These are phyloP conservation scores for Moesziomyces parantarcticus DNA, from an alignment of 1,284 basidiomycete species.

Conservation along the genomic window DNA sequence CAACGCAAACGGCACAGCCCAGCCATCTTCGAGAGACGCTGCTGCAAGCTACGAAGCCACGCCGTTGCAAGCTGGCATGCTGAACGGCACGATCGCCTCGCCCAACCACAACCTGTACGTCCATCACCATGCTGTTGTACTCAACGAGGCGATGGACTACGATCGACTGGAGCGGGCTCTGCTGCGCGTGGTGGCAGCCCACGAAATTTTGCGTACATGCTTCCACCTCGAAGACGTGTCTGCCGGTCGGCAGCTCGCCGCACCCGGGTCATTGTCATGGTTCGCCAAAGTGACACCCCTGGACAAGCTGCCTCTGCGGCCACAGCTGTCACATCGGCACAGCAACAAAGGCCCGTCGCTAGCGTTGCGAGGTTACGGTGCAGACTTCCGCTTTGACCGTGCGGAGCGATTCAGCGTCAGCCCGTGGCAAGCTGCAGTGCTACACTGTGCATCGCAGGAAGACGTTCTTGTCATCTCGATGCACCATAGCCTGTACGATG, in stretches of 20 bases:
- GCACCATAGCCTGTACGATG: conserved; percentile 27
- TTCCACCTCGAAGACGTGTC: conserved; percentile 8
- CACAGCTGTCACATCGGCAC: conserved; percentile 1
- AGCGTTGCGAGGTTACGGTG: conserved; percentile 2
- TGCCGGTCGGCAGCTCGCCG: background rate
- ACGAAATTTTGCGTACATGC: conserved; percentile 14
- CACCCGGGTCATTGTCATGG: conserved; percentile 1
- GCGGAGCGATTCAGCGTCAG: conserved; percentile 7
- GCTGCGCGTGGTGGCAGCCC: conserved; percentile 7
- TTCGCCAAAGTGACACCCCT: conserved; percentile 2
- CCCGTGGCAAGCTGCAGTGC: conserved; percentile 13
- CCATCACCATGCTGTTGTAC: conserved; percentile 18
- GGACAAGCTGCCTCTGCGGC: background rate
- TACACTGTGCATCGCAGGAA: conserved; percentile 3
- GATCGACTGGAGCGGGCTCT: conserved; percentile 11
- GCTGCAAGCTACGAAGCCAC: conserved; percentile 5
- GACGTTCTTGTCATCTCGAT: conserved; percentile 13
- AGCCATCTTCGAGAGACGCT: background rate
- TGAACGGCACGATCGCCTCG: conserved; percentile 4
- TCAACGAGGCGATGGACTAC: conserved; percentile 2
- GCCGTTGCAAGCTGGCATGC: conserved; percentile 13
- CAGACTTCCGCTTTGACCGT: conserved; percentile 6
- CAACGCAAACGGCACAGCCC: background rate
- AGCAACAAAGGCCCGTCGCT: background rate
- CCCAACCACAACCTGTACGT: conserved; percentile 9